These are phyloP conservation scores for Backusella tuberculispora DNA, from an alignment of 192 early-diverging fungal species.

Conservation along the genomic window DNA sequence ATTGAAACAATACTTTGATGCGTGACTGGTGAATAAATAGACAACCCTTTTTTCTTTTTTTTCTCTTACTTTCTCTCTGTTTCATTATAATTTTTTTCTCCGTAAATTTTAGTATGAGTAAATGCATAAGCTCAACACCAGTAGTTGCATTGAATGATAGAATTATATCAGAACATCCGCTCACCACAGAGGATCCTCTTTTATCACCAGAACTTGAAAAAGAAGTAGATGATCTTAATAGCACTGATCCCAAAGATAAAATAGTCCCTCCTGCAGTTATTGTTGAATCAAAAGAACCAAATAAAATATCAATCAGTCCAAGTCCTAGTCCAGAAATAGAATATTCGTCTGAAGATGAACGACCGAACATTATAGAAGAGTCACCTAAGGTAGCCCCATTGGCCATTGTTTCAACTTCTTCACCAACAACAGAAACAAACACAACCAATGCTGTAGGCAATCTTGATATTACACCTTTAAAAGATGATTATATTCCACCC, in stretches of 20 bases:
- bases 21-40: neutral
- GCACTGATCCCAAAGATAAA: neutral
- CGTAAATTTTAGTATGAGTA: slow-evolving; percentile 2
- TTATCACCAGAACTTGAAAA: neutral
- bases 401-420: neutral
- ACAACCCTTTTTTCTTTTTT: neutral
- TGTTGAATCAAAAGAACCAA: slow-evolving; percentile 17
- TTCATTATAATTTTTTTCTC: neutral
- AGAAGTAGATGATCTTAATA: slow-evolving; percentile 18
- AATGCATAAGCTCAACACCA: neutral
- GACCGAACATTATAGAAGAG: neutral
- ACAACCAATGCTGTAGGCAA: neutral
- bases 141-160: neutral
- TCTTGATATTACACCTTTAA: neutral
- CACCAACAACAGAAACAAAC: neutral
- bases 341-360: neutral
- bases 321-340: neutral
- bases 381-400: neutral
- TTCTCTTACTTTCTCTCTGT: neutral
- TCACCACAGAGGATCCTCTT: slow-evolving; percentile 27
- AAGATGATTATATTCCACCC: neutral
- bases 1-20: slow-evolving; percentile 5
- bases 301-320: neutral
- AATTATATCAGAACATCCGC: slow-evolving; percentile 15
- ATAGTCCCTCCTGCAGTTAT: slow-evolving; percentile 16